These are phyloP conservation scores for Vigna unguiculata DNA, from an alignment of 306 rosid genomes.

Conservation along the genomic window DNA sequence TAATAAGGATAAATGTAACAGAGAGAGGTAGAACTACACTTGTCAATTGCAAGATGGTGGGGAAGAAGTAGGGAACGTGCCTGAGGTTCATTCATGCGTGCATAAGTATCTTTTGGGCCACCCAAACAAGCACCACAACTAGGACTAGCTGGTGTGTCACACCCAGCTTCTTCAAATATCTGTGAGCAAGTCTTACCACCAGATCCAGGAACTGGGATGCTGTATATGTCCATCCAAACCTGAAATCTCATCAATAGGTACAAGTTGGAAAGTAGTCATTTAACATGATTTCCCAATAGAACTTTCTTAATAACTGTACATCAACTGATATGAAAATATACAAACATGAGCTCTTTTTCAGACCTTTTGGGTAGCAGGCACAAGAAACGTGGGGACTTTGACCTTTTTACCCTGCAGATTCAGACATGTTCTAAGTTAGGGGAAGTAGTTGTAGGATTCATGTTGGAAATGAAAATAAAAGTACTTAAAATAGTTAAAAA, in stretches of 20 bases:
- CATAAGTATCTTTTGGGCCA: constrained; percentile 94
- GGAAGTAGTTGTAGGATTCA: constrained; percentile 31
- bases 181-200: constrained; percentile 99
- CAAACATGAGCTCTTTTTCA: constrained; percentile 25
- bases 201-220: constrained; percentile 83
- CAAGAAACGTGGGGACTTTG: constrained; percentile 97
- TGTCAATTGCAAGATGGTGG: constrained; percentile 9
- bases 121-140: constrained; percentile 97
- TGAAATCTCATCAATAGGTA: constrained; percentile 43
- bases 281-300: constrained; percentile 23
- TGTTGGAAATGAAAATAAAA: neutral
- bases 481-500: constrained; percentile 4
- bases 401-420: constrained; percentile 82
- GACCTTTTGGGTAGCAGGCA: constrained; percentile 99
- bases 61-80: constrained; percentile 54
- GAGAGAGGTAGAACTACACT: constrained; percentile 3
- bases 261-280: constrained; percentile 9
- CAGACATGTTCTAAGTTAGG: constrained; percentile 28
- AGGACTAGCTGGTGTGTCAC: constrained; percentile 98
- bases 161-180: constrained; percentile 99
- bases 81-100: constrained; percentile 86
- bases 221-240: constrained; percentile 95
- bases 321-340: neutral
- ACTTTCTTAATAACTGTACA: constrained; percentile 7
- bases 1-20: constrained; percentile 22